phyloP scores from a whole-genome alignment of 495 filamentous ascomycete species.

The Lineolata rhizophorae region DNA sequence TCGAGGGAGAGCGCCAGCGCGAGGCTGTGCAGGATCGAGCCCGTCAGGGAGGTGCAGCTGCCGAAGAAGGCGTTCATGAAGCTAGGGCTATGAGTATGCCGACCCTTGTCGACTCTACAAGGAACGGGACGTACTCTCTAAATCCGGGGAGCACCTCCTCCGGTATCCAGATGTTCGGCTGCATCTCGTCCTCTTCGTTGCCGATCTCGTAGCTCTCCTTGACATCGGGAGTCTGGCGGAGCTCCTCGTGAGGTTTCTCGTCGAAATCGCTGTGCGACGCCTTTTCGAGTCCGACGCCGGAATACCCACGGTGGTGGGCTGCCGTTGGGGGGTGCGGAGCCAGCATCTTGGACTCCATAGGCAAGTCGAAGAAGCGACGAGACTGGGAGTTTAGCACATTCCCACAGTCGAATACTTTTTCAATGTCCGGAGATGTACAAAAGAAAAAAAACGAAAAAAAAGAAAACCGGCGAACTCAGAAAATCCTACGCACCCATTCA shows the following conservation, averaged over 20 bases:
- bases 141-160: conserved; percentile 36
- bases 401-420: neutral
- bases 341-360: conserved; percentile 3
- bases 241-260: conserved; percentile 20
- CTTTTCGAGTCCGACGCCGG: conserved; percentile 41
- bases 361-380: conserved; percentile 5
- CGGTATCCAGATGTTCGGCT: conserved; percentile 46
- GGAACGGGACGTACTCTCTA: too few species aligned
- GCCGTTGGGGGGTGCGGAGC: conserved; percentile 14
- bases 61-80: conserved; percentile 36
- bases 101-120: too few species aligned
- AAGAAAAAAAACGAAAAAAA: neutral
- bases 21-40: conserved; percentile 8
- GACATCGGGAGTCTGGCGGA: conserved; percentile 22
- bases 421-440: neutral
- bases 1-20: conserved; percentile 8
- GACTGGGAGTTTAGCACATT: conserved; percentile 1
- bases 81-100: too few species aligned
- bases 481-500: conserved; percentile 6
- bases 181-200: conserved; percentile 27
- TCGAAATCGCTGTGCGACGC: conserved; percentile 30
- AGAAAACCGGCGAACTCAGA: neutral
- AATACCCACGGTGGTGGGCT: conserved; percentile 39
- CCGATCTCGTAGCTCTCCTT: conserved; percentile 50
- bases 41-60: conserved; percentile 7